These are phyloP conservation scores for Candida schatavii DNA, from an alignment of 805 yeast species.

Conservation along the genomic window DNA sequence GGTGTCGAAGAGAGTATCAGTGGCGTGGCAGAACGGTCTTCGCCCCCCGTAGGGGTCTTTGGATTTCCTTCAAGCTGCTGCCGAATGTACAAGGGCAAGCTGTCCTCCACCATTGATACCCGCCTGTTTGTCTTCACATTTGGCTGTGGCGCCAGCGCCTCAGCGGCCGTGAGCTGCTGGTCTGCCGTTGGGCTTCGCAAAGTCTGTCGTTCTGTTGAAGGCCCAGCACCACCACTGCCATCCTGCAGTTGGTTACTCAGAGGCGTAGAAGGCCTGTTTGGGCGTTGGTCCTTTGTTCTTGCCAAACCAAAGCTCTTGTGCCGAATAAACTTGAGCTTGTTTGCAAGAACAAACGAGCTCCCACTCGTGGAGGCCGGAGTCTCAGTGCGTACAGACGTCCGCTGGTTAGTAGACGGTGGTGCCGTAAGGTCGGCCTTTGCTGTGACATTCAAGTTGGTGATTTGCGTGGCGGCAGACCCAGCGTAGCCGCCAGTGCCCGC, in stretches of 20 bases:
- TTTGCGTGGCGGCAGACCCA: slow-evolving; percentile 21
- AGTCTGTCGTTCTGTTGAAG: not conserved
- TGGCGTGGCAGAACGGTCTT: not conserved
- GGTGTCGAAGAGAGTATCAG: not conserved
- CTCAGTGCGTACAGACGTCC: slow-evolving; percentile 1
- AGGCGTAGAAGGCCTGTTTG: too few relatives aligned
- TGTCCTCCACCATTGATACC: slow-evolving; percentile 34
- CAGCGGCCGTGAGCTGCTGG: not conserved
- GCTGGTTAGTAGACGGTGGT: slow-evolving; percentile 1
- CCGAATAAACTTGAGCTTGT: slow-evolving; percentile 13
- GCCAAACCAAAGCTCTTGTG: slow-evolving; percentile 1
- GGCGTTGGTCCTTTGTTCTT: not conserved
- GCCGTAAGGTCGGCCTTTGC: slow-evolving; percentile 21
- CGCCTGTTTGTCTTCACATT: slow-evolving; percentile 17
- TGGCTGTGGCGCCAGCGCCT: not conserved
- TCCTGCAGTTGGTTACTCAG: too few relatives aligned
- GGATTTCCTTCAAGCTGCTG: slow-evolving; percentile 16
- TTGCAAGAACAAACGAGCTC: slow-evolving; percentile 12
- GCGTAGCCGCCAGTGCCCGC: slow-evolving; percentile 1
- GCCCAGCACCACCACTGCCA: not conserved
- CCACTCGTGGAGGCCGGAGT: slow-evolving; percentile 2
- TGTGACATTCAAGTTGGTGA: slow-evolving; percentile 33
- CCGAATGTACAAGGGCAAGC: slow-evolving; percentile 33
- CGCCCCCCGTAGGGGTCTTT: not conserved
- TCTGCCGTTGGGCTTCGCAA: not conserved